Evolutionary conservation across 345 rosid genomes (phyloP).

Genomic region (Anastatica hierochuntica): DNA sequence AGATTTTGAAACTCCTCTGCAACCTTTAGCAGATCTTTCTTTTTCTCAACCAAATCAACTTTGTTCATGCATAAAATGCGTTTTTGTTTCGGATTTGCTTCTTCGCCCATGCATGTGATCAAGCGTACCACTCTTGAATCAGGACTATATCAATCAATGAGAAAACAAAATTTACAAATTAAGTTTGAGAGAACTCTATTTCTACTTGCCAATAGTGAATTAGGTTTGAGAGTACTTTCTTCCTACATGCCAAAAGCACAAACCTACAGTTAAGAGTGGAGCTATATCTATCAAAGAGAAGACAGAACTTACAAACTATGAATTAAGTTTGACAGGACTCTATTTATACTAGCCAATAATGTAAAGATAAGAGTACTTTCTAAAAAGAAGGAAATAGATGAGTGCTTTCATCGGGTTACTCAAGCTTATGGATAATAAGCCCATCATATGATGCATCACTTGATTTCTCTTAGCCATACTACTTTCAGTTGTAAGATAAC

Average conservation of each 20-base stretch:
- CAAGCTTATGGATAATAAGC: not conserved
- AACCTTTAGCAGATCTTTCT: slow-evolving; percentile 68
- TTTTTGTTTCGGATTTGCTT: slow-evolving; percentile 54
- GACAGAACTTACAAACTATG: too few relatives aligned
- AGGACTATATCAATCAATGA: slow-evolving; percentile 38
- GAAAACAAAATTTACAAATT: not conserved
- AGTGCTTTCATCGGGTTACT: not conserved
- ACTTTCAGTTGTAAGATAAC: not conserved
- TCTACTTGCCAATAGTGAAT: not conserved
- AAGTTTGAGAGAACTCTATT: not conserved
- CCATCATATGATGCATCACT: too few relatives aligned
- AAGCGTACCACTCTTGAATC: slow-evolving; percentile 69
- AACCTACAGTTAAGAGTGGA: too few relatives aligned
- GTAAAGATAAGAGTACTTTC: too few relatives aligned
- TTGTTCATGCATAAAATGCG: slow-evolving; percentile 88
- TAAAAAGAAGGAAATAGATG: not conserved
- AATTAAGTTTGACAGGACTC: too few relatives aligned
- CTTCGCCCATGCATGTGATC: slow-evolving; percentile 61
- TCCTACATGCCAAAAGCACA: too few relatives aligned
- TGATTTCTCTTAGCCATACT: not conserved
- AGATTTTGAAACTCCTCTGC: slow-evolving; percentile 69
- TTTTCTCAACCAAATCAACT: slow-evolving; percentile 70
- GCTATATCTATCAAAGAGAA: too few relatives aligned
- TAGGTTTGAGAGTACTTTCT: too few relatives aligned
- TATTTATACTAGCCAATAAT: too few relatives aligned